A percentile compares a stretch with the other conserved stretches of the same genome.
Conservation (phyloP, 2,329 filamentous ascomycete genomes). For the Penicillium sp. region DNA sequence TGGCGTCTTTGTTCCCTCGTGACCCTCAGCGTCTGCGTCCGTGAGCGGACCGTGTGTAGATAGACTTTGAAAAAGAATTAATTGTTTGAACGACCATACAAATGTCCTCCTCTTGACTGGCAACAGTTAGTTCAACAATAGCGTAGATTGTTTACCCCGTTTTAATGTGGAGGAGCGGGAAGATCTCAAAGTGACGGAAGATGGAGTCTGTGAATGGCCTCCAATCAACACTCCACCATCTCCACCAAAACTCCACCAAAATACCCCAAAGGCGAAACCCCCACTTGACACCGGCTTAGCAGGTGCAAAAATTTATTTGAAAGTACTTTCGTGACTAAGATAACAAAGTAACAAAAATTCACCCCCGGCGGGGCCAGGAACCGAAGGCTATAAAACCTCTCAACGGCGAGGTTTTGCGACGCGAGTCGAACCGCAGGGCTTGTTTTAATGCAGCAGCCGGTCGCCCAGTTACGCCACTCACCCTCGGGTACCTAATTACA, state of each 20-base stretch:
- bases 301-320: no score
- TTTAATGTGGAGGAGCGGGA: not conserved
- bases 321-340: not conserved
- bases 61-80: conserved; percentile 17
- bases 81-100: conserved; percentile 4
- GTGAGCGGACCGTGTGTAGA: conserved; percentile 13
- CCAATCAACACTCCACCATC: not conserved
- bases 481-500: not conserved
- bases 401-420: not conserved
- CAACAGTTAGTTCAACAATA: no score
- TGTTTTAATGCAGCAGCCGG: not conserved
- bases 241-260: not conserved
- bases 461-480: not conserved
- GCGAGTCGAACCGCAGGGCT: not conserved
- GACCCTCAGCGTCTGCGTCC: conserved; percentile 58
- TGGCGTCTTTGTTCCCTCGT: conserved; percentile 62
- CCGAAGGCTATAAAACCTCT: not conserved
- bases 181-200: not conserved
- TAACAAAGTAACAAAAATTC: not conserved
- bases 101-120: not conserved
- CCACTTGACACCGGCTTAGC: not conserved
- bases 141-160: not conserved
- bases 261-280: not conserved
- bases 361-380: not conserved
- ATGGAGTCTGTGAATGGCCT: not conserved